A percentile compares a stretch with the other conserved stretches of the same genome.
Conservation (phyloP, 75 land plant species). For the Sequoia sempervirens region DNA sequence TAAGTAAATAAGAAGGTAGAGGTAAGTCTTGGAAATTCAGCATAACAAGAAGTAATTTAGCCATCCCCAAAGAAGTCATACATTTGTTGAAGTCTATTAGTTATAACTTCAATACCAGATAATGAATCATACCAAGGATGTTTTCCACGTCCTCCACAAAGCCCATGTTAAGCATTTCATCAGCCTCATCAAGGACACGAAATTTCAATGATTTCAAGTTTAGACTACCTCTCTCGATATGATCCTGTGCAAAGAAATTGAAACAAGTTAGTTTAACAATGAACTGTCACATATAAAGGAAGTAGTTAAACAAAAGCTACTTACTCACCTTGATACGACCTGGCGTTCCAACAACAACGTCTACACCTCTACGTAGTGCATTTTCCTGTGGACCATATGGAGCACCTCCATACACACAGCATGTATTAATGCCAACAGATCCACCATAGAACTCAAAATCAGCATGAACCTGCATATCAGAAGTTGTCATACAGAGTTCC, state of each 20-base stretch:
- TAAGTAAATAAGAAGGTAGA: background rate
- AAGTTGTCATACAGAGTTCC: background rate
- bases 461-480: conserved; percentile 52
- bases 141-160: conserved; percentile 96
- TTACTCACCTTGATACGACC: conserved; percentile 75
- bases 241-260: conserved; percentile 47
- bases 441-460: conserved; percentile 92
- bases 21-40: background rate
- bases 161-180: conserved; percentile 98
- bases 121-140: conserved; percentile 56
- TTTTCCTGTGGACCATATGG: conserved; percentile 65
- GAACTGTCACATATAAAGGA: background rate
- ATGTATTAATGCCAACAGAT: conserved; percentile 60
- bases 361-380: conserved; percentile 77
- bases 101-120: background rate
- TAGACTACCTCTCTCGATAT: conserved; percentile 68
- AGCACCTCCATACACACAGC: conserved; percentile 91
- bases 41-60: background rate
- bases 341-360: conserved; percentile 96
- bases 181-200: conserved; percentile 98
- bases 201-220: conserved; percentile 75
- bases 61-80: background rate
- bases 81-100: background rate
- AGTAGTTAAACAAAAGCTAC: background rate
- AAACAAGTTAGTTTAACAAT: conserved; percentile 1